A percentile compares a stretch with the other conserved stretches of the same genome.
These are phyloP conservation scores for Phaffomyces antillensis DNA, from an alignment of 805 yeast species.

Conservation along the genomic window DNA sequence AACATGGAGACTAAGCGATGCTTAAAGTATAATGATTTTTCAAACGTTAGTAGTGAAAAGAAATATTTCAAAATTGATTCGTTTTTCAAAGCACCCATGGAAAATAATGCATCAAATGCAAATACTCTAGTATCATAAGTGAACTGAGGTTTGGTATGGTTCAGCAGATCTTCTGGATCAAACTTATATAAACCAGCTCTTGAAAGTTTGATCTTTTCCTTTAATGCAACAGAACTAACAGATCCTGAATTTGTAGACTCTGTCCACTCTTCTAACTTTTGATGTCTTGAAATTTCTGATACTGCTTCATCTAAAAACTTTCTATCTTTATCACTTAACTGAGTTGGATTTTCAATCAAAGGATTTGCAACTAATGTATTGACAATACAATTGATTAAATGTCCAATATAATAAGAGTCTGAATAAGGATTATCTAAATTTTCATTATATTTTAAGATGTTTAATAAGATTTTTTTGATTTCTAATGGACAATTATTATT, in stretches of 20 bases:
- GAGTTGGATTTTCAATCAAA: constrained; percentile 6
- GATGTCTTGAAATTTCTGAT: constrained; percentile 65
- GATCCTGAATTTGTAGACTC: constrained; percentile 59
- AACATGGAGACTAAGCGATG: constrained; percentile 42
- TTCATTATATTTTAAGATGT: constrained; percentile 75
- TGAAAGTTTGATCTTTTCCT: constrained; percentile 54
- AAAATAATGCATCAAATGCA: constrained; percentile 64
- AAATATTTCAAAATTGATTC: constrained; percentile 51
- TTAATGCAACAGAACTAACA: constrained; percentile 49
- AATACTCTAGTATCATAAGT: constrained; percentile 49
- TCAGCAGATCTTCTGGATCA: constrained; percentile 47
- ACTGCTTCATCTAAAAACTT: constrained; percentile 41
- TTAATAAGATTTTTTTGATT: constrained; percentile 57
- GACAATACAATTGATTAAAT: constrained; percentile 50
- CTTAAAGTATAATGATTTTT: constrained; percentile 46
- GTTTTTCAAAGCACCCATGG: constrained; percentile 74
- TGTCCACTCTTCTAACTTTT: constrained; percentile 78
- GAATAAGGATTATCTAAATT: constrained; percentile 71
- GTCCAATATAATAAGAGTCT: constrained; percentile 61
- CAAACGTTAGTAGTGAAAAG: constrained; percentile 50
- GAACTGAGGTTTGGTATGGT: constrained; percentile 41
- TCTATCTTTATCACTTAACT: constrained; percentile 23
- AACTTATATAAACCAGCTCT: constrained; percentile 45
- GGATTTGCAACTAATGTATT: constrained; percentile 27
- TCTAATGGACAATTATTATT: constrained; percentile 55